These are phyloP conservation scores for Canna indica DNA, from an alignment of 176 grass and related monocot genomes.

Conservation along the genomic window DNA sequence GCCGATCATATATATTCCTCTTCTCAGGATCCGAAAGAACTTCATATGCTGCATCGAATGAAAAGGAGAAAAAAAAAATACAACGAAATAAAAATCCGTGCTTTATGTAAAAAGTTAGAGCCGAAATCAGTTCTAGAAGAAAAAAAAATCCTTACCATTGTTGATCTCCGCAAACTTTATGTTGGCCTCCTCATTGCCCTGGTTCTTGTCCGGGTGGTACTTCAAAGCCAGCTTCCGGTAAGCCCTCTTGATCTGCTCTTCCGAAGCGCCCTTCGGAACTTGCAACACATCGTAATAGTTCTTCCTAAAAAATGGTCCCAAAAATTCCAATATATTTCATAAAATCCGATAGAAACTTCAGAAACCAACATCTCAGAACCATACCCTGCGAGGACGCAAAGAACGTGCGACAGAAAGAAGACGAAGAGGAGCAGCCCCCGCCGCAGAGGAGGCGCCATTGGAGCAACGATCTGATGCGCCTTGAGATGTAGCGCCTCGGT, in stretches of 20 bases:
- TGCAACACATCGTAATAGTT: conserved; percentile 92
- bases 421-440: not conserved
- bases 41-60: conserved; percentile 58
- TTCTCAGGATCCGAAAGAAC: conserved; percentile 86
- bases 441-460: not conserved
- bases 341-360: not conserved
- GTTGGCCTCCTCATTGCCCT: conserved; percentile 82
- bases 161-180: conserved; percentile 88
- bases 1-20: conserved; percentile 91
- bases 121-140: not conserved
- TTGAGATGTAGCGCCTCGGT: no score
- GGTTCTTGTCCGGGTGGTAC: conserved; percentile 98
- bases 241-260: conserved; percentile 97
- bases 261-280: conserved; percentile 76
- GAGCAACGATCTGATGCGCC: not conserved
- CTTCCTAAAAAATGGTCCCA: conserved; percentile 38
- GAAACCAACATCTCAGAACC: not conserved
- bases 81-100: no score
- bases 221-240: conserved; percentile 96
- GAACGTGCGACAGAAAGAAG: conserved; percentile 1
- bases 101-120: not conserved
- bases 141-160: conserved; percentile 41
- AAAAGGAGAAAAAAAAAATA: not conserved
- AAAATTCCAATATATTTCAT: conserved; percentile 8
- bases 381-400: conserved; percentile 3